Conservation (phyloP, 148 eudicot genomes). For the Vaccinium vitisidaea region DNA sequence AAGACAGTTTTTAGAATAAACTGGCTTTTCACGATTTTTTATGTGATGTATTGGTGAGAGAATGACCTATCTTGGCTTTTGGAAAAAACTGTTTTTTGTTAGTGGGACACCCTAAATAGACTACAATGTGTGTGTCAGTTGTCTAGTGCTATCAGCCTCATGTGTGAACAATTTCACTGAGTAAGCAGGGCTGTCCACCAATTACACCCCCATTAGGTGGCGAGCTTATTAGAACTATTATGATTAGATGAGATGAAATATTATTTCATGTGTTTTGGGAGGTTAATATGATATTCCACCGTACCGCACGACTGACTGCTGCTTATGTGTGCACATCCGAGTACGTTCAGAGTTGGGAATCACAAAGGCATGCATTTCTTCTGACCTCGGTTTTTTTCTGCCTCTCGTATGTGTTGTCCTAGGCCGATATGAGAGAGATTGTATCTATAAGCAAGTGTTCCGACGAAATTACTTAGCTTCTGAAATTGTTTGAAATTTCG, state of each 20-base stretch:
- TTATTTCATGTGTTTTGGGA: not conserved
- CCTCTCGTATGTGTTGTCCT: not conserved
- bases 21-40: too few species aligned
- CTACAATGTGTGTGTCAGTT: not conserved
- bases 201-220: not conserved
- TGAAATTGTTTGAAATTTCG: not conserved
- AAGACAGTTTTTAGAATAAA: too few species aligned
- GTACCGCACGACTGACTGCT: not conserved
- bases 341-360: not conserved
- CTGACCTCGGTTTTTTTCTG: not conserved
- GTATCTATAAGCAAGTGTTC: not conserved
- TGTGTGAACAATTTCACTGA: not conserved
- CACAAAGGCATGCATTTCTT: not conserved
- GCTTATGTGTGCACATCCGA: constrained; percentile 2
- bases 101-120: not conserved
- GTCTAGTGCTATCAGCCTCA: not conserved
- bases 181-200: not conserved
- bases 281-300: not conserved
- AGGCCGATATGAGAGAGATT: not conserved
- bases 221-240: not conserved
- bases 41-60: too few species aligned
- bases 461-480: not conserved
- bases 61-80: too few species aligned
- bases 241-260: not conserved
- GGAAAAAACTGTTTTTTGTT: too few species aligned